These are phyloP conservation scores for Piper betle DNA, from an alignment of 164 flowering plant genomes.

Conservation along the genomic window DNA sequence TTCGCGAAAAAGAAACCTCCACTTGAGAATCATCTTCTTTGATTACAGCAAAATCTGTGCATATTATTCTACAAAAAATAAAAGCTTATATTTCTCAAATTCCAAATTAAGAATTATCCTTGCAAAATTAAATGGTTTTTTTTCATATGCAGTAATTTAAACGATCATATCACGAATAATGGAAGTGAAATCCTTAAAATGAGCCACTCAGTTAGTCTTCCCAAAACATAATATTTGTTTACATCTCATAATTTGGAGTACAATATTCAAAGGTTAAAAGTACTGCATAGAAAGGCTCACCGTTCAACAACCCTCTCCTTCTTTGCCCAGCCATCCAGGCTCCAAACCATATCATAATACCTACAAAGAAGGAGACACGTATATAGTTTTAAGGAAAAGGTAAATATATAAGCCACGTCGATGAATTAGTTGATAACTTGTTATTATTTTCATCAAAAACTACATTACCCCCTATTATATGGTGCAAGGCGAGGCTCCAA, in stretches of 20 bases:
- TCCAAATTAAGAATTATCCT: not conserved
- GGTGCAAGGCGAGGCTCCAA: conserved; percentile 22
- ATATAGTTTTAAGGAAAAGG: too few relatives aligned
- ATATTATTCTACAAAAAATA: conserved; percentile 40
- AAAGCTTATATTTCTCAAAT: too few relatives aligned
- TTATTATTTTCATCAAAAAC: not conserved
- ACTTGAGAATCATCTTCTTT: conserved; percentile 54
- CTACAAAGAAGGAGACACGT: conserved; percentile 8
- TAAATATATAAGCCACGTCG: too few relatives aligned
- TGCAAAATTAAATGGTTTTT: too few relatives aligned
- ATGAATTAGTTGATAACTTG: not conserved
- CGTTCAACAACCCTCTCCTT: not conserved
- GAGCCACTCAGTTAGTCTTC: too few relatives aligned
- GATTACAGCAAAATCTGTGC: conserved; percentile 46
- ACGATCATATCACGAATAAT: too few relatives aligned
- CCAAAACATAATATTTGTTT: too few relatives aligned
- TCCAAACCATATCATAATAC: conserved; percentile 37
- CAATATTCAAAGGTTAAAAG: too few relatives aligned
- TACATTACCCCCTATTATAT: conserved; percentile 27
- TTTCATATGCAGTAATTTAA: too few relatives aligned
- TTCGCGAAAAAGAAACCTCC: conserved; percentile 68
- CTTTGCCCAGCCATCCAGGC: not conserved
- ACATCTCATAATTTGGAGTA: too few relatives aligned
- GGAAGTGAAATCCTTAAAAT: too few relatives aligned
- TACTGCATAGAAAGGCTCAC: too few relatives aligned